These are phyloP conservation scores for Carallia pectinifolia DNA, from an alignment of 345 rosid species.

Conservation along the genomic window DNA sequence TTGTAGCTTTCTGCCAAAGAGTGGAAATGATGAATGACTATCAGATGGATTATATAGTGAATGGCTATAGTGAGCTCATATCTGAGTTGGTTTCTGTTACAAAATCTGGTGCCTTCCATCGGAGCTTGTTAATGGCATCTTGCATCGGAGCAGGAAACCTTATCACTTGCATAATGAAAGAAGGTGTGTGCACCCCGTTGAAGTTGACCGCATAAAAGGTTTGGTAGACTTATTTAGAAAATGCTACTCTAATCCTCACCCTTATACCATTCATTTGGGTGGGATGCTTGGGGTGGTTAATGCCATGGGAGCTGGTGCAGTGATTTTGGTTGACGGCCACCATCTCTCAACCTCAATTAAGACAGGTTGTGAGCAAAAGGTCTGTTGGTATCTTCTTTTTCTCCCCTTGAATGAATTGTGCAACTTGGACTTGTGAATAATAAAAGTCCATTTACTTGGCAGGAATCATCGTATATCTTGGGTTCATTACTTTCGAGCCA, in stretches of 20 bases:
- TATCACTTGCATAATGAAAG: conserved; percentile 62
- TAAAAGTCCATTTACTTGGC: conserved; percentile 34
- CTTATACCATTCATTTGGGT: conserved; percentile 61
- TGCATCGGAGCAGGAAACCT: conserved; percentile 79
- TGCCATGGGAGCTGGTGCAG: conserved; percentile 81
- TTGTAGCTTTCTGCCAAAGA: conserved; percentile 75
- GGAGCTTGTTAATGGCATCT: conserved; percentile 77
- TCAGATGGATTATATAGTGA: conserved; percentile 56
- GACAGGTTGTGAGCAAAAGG: conserved; percentile 46
- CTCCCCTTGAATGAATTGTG: not conserved
- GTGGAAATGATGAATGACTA: conserved; percentile 63
- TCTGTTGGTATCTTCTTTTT: conserved; percentile 4
- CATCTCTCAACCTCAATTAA: conserved; percentile 36
- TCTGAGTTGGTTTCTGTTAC: conserved; percentile 61
- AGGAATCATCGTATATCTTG: conserved; percentile 56
- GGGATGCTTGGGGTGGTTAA: conserved; percentile 92
- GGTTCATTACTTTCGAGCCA: conserved; percentile 61
- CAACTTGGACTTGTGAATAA: conserved; percentile 6
- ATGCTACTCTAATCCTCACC: conserved; percentile 65
- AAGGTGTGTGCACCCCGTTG: conserved; percentile 72
- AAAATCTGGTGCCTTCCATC: conserved; percentile 55
- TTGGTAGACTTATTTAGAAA: conserved; percentile 64
- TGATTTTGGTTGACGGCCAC: conserved; percentile 49
- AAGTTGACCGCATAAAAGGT: conserved; percentile 45
- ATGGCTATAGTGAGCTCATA: conserved; percentile 57